phyloP scores from a whole-genome alignment of 192 early-diverging fungal species.

The Gaertneriomyces semiglobifer region DNA sequence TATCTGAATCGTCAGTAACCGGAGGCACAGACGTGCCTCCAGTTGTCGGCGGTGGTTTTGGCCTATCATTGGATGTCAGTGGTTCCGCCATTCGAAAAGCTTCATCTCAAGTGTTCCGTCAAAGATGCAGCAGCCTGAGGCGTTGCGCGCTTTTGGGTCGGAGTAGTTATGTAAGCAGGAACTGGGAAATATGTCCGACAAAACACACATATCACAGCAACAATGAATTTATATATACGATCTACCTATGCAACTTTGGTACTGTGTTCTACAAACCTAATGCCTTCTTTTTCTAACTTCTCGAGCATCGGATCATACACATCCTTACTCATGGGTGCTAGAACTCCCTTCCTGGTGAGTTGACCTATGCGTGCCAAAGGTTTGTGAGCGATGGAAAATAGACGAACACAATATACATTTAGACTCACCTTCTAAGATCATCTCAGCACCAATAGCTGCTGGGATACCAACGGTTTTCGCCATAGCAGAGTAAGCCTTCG shows the following conservation, averaged over 20 bases:
- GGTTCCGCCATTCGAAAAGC: too few relatives aligned
- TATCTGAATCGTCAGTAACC: slow-evolving; percentile 36
- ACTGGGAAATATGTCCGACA: too few relatives aligned
- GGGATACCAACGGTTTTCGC: slow-evolving; percentile 96
- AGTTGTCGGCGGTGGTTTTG: background rate
- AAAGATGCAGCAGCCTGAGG: too few relatives aligned
- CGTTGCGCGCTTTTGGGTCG: too few relatives aligned
- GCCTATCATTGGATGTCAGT: too few relatives aligned
- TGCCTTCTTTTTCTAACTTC: slow-evolving; percentile 82
- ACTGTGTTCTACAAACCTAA: slow-evolving; percentile 71
- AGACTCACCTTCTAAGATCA: slow-evolving; percentile 80
- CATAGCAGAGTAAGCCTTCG: slow-evolving; percentile 88
- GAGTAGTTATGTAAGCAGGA: too few relatives aligned
- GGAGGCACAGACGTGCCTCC: background rate
- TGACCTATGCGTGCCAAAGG: background rate
- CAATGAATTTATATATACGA: too few relatives aligned
- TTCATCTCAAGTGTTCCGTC: too few relatives aligned
- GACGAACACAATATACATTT: background rate
- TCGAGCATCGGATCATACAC: slow-evolving; percentile 89
- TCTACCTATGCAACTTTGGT: too few relatives aligned
- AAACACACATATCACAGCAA: too few relatives aligned
- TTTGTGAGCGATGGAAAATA: background rate
- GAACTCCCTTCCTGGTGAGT: slow-evolving; percentile 67
- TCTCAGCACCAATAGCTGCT: slow-evolving; percentile 90
- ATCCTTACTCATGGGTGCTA: slow-evolving; percentile 87